Evolutionary conservation across 768 basidiomycete genomes (phyloP).

Genomic region (Melanogaster broomeanus): DNA sequence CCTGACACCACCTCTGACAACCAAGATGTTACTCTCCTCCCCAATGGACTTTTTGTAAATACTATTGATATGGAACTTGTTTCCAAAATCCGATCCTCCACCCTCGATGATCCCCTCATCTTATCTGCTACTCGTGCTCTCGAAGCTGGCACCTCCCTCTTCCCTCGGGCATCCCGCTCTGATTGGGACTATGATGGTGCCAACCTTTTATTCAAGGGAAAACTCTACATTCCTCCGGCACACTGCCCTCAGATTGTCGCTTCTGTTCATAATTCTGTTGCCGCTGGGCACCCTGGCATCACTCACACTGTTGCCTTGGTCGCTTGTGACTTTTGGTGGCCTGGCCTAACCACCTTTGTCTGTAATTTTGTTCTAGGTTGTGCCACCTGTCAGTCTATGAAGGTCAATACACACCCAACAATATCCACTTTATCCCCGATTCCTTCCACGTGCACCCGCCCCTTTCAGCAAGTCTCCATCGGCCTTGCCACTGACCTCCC

Average conservation of each 20-base stretch:
- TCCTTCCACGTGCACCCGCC: neutral
- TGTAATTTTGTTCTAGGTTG: neutral
- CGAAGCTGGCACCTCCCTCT: neutral
- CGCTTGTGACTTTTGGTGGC: slow-evolving; percentile 6
- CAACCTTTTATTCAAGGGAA: too few relatives aligned
- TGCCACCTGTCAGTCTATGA: too few relatives aligned
- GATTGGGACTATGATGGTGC: too few relatives aligned
- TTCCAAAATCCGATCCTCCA: neutral
- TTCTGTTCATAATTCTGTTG: too few relatives aligned
- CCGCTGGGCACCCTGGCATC: neutral
- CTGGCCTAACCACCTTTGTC: neutral
- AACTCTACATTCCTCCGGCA: neutral
- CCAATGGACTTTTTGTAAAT: neutral
- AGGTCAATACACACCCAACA: neutral
- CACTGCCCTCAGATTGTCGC: neutral
- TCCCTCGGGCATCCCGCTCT: too few relatives aligned
- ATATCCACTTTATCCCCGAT: neutral
- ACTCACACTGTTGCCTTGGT: neutral
- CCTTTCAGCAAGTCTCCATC: neutral
- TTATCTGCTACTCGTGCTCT: neutral
- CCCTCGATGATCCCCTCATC: neutral
- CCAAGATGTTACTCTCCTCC: neutral
- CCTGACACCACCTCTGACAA: neutral
- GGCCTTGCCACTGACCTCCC: neutral
- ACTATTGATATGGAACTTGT: too few relatives aligned